A percentile compares a stretch with the other conserved stretches of the same genome.
These are phyloP conservation scores for Phylloporus gajari DNA, from an alignment of 1,284 basidiomycete species.

Conservation along the genomic window DNA sequence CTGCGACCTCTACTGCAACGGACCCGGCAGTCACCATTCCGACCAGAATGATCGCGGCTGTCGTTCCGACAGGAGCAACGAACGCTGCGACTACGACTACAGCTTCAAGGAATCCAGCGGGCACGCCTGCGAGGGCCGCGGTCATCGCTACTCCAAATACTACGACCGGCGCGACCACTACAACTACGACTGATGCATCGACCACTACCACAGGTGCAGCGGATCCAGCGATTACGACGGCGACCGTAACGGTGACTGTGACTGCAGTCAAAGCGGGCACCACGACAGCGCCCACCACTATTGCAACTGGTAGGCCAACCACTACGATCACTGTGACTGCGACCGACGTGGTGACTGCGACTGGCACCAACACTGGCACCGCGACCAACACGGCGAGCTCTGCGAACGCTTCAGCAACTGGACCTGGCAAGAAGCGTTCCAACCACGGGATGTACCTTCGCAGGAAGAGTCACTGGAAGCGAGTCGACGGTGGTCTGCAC, in stretches of 20 bases:
- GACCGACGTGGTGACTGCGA: not conserved
- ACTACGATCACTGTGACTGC: not conserved
- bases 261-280: not conserved
- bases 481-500: not conserved
- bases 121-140: too few species aligned
- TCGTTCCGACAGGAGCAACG: too few species aligned
- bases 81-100: too few species aligned
- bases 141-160: not conserved
- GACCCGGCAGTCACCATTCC: too few species aligned
- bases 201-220: not conserved
- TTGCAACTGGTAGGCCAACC: not conserved
- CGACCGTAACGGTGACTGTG: not conserved
- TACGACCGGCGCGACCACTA: too few species aligned
- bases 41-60: too few species aligned
- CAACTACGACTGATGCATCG: too few species aligned
- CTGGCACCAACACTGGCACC: constrained; percentile 18
- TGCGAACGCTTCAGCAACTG: not conserved
- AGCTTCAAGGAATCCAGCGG: too few species aligned
- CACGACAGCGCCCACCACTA: not conserved
- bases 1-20: not conserved
- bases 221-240: not conserved
- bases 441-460: constrained; percentile 12
- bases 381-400: not conserved
- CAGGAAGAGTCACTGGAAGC: not conserved
- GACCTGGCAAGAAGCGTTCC: not conserved